Percentiles rank a stretch among this genome's conserved stretches.
Conservation (phyloP, 768 basidiomycete species). For the Coprinopsis sp. region DNA sequence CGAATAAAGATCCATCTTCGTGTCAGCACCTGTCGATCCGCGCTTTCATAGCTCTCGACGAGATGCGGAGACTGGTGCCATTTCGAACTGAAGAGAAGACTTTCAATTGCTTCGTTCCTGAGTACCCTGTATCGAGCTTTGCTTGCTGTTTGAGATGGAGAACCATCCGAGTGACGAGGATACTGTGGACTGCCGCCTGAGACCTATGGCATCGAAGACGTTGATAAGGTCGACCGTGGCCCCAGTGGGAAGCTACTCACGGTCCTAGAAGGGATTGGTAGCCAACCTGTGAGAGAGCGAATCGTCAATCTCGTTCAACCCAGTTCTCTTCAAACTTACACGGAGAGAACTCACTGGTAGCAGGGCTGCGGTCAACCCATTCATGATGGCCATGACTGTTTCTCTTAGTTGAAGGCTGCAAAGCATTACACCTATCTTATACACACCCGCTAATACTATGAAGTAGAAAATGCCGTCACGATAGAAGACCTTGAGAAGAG, state of each 20-base stretch:
- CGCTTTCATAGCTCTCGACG: no score
- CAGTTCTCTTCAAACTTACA: no score
- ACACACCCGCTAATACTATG: neutral
- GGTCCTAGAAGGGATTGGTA: neutral
- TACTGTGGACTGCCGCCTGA: neutral
- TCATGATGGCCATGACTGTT: neutral
- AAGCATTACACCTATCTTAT: neutral
- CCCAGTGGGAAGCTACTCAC: neutral
- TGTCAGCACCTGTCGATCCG: no score
- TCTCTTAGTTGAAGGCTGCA: neutral
- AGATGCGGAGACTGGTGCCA: no score
- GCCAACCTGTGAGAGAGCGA: neutral
- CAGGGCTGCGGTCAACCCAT: neutral
- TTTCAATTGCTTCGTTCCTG: no score
- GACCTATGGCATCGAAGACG: neutral
- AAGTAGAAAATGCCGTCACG: slow-evolving; percentile 2
- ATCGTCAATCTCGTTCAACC: no score
- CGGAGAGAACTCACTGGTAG: no score
- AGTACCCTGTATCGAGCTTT: neutral
- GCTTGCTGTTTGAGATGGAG: neutral
- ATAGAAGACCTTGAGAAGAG: slow-evolving; percentile 1
- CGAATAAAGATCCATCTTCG: no score
- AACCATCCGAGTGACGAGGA: neutral
- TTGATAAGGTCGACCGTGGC: neutral
- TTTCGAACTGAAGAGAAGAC: no score